Evolutionary conservation across 192 early-diverging fungal species (phyloP).

Genomic region (Geranomyces michiganensis): DNA sequence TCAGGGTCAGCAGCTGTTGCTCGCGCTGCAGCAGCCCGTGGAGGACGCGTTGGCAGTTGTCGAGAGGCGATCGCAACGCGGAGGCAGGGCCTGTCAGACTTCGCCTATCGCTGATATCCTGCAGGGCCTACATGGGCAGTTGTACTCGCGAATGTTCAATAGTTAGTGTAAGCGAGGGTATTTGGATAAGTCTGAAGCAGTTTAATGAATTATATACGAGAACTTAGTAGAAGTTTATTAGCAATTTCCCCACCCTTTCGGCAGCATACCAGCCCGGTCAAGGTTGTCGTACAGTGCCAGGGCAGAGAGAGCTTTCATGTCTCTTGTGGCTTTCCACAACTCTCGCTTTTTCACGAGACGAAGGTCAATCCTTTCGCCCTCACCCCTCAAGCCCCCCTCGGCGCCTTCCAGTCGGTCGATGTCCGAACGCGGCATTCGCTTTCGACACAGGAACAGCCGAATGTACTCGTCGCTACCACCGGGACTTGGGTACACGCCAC

Average conservation of each 20-base stretch:
- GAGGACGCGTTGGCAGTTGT: not conserved
- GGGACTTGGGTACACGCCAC: constrained; percentile 66
- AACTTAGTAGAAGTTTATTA: too few relatives aligned
- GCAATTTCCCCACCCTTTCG: not conserved
- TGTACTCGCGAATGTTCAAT: constrained; percentile 56
- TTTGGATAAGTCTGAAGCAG: too few relatives aligned
- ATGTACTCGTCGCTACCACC: constrained; percentile 85
- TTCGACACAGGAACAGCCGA: constrained; percentile 69
- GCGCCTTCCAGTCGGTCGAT: constrained; percentile 64
- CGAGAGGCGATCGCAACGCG: not conserved
- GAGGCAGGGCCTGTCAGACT: constrained; percentile 31
- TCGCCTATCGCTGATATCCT: constrained; percentile 47
- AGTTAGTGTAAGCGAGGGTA: constrained; percentile 15
- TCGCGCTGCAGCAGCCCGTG: constrained; percentile 31
- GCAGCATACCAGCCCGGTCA: not conserved
- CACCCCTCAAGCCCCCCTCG: constrained; percentile 68
- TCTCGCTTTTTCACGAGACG: constrained; percentile 66
- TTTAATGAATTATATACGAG: too few relatives aligned
- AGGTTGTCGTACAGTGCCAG: constrained; percentile 59
- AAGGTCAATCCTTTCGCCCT: constrained; percentile 78
- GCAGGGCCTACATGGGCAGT: constrained; percentile 47
- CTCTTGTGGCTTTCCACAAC: constrained; percentile 65
- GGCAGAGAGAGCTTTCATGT: constrained; percentile 73
- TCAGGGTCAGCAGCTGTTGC: constrained; percentile 76
- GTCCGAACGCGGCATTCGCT: constrained; percentile 53